Base-by-base conservation (phyloP, 257 asterid genomes). In the Ilex asprella region DNA sequence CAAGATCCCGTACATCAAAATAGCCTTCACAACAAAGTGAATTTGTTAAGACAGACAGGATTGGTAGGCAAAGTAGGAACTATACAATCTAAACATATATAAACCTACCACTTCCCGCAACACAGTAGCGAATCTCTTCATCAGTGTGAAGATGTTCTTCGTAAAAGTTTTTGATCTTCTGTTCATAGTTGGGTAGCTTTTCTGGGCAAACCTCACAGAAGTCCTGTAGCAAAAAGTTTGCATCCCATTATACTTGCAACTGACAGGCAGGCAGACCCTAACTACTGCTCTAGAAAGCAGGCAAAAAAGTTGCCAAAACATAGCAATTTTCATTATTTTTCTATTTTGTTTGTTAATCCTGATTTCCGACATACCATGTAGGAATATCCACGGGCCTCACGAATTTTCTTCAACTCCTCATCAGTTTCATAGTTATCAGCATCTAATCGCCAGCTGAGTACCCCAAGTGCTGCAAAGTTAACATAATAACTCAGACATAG, bases 141-240 rank as follows among this genome's bases (percentile, higher is more conserved):
- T 88, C 96, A 2, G 98, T 91, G 85, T 88, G 98, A 62, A 88
- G 92, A 74, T 88, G 96, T 59, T 91, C 98, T 70, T 91, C 96
- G 16, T 53, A 91, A 58, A 91, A 91, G 70, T 35, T 86, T 77
- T 88, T 88, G 56, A 91, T 86, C 77, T 86, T 91, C 81, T 86
- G 79, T 60, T 91, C 96, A 65, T 91, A 91, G 46, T 91, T 88
- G 3, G 95, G 92, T 56, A 91, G 70, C 71, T 88, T 88, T 41
- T 91, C 94, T 0, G 95, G 96, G 86, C 84, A 86, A 81, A 91
- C 92, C 65, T 88, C 98, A 55, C 87, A 78, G 44, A 91, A 82
- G 82, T 91, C 96, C 98, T 90, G 78, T 52, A 69, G 46, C 49
- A 21, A 21, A 21, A 65, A 35, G 14, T 21, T 29, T 55, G 59